Evolutionary conservation across 2,329 filamentous ascomycete genomes (phyloP).

Genomic region (Macrophomina pseudophaseolina): DNA sequence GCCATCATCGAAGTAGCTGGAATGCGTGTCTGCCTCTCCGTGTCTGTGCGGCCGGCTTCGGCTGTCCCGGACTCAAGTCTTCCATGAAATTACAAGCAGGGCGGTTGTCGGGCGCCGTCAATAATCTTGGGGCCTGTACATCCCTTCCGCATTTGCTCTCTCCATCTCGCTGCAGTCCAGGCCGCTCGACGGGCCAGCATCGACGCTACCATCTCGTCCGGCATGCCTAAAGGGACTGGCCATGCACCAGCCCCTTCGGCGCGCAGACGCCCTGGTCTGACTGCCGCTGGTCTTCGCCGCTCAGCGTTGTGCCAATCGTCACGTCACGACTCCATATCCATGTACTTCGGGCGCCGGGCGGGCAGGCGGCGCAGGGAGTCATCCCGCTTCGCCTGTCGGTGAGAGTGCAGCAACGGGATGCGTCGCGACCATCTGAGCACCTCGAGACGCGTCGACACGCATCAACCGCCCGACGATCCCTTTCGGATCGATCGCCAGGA

Average conservation of each 20-base stretch:
- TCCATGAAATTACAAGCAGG: background rate
- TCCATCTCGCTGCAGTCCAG: background rate
- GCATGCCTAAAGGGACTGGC: too few species aligned
- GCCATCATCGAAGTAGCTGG: background rate
- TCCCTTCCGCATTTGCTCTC: background rate
- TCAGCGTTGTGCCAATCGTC: background rate
- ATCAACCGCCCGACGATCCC: background rate
- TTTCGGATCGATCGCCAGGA: conserved; percentile 16
- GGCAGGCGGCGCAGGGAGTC: background rate
- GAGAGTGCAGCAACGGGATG: background rate
- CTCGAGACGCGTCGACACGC: conserved; percentile 2
- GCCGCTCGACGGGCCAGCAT: background rate
- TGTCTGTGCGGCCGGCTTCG: background rate
- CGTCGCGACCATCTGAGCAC: background rate
- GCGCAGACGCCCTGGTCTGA: too few species aligned
- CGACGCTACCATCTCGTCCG: conserved; percentile 1
- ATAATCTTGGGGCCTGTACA: background rate
- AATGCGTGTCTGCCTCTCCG: background rate
- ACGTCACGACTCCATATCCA: background rate
- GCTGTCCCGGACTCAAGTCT: conserved; percentile 6
- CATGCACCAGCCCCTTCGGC: too few species aligned
- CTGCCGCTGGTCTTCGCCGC: background rate
- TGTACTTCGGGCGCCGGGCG: background rate
- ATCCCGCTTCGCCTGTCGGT: background rate
- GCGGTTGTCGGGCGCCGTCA: background rate